Conservation (phyloP, 495 filamentous ascomycete species). For the Aspergillus avenaceus region DNA sequence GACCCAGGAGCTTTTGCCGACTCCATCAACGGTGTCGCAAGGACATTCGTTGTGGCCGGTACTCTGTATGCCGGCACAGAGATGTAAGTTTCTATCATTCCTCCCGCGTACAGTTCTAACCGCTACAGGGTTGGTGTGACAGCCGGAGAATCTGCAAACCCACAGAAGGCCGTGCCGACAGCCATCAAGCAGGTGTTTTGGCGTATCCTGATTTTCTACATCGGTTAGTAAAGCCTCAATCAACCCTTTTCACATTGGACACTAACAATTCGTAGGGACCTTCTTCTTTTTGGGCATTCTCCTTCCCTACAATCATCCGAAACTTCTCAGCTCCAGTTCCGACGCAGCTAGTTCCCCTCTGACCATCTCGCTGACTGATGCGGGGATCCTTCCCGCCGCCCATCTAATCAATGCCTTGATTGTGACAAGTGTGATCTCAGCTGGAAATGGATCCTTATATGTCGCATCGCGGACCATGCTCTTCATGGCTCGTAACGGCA, state of each 20-base stretch:
- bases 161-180: constrained; percentile 55
- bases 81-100: constrained; percentile 29
- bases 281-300: constrained; percentile 71
- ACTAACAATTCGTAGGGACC: constrained; percentile 15
- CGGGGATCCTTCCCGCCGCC: constrained; percentile 62
- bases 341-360: constrained; percentile 67
- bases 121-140: constrained; percentile 55
- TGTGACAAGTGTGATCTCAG: constrained; percentile 64
- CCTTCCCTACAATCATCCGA: constrained; percentile 49
- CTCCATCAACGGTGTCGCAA: constrained; percentile 51
- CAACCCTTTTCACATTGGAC: too few relatives aligned
- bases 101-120: background rate
- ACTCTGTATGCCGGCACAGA: constrained; percentile 72
- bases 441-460: constrained; percentile 66
- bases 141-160: constrained; percentile 62
- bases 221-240: too few relatives aligned
- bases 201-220: constrained; percentile 69
- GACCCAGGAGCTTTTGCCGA: constrained; percentile 67
- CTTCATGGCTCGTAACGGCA: constrained; percentile 60
- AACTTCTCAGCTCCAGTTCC: constrained; percentile 39
- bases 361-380: constrained; percentile 64
- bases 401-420: constrained; percentile 72
- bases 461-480: constrained; percentile 62
- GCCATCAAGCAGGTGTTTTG: constrained; percentile 69
- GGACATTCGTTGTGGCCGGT: constrained; percentile 63